phyloP scores from a whole-genome alignment of 345 rosid species.

The Syzygium grande region DNA sequence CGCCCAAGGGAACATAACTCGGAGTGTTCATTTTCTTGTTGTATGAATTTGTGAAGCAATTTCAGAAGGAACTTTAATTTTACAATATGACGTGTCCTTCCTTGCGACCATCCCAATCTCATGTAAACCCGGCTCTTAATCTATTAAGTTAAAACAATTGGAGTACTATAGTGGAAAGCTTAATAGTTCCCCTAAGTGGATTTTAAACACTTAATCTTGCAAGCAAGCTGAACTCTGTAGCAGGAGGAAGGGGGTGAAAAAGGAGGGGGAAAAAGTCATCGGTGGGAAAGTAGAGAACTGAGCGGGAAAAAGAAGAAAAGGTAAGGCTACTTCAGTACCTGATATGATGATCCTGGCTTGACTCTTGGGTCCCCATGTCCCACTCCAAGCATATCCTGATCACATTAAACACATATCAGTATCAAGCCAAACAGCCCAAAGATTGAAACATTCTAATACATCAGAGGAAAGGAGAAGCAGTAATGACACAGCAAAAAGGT shows the following conservation, averaged over 20 bases:
- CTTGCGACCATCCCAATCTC: background rate
- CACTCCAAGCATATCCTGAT: constrained; percentile 44
- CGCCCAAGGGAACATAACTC: accelerated
- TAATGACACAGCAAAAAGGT: background rate
- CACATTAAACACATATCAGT: background rate
- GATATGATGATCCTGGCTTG: constrained; percentile 19
- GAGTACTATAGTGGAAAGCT: background rate
- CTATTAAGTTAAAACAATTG: accelerated
- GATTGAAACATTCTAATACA: background rate
- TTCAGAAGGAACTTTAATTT: background rate
- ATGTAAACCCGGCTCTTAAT: background rate
- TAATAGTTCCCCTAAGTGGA: background rate
- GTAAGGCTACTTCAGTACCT: constrained; percentile 20
- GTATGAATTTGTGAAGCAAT: background rate
- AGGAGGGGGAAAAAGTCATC: background rate
- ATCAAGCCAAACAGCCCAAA: background rate
- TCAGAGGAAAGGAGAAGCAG: background rate
- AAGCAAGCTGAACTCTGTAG: background rate
- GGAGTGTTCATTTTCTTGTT: background rate
- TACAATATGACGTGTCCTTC: background rate
- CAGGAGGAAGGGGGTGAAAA: background rate
- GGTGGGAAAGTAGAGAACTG: background rate
- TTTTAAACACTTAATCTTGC: background rate
- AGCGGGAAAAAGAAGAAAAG: background rate
- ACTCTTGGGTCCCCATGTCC: constrained; percentile 30